These are phyloP conservation scores for Leptographium procerum DNA, from an alignment of 2,329 filamentous ascomycete genomes.

Conservation along the genomic window DNA sequence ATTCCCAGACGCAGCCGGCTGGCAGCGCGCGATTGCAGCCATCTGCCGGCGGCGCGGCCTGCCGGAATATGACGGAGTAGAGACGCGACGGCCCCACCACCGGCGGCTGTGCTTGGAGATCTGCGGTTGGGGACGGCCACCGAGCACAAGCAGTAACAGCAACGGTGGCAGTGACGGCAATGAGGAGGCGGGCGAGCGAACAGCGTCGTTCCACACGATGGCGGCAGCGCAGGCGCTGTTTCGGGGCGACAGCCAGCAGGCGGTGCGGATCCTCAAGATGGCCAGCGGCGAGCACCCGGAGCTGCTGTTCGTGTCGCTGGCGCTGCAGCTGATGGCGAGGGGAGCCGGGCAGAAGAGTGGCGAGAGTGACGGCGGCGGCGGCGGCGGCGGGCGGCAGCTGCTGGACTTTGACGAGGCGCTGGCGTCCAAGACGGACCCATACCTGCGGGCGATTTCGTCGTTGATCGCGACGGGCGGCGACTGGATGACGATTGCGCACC, in stretches of 20 bases:
- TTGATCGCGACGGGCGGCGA: constrained; percentile 65
- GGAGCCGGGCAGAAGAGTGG: constrained; percentile 24
- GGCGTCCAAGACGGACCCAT: constrained; percentile 60
- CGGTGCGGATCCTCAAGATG: constrained; percentile 57
- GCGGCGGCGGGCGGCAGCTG: constrained; percentile 15
- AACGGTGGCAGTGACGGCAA: background rate
- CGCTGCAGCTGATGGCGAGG: constrained; percentile 50
- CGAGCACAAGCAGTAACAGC: background rate
- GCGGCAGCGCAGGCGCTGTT: constrained; percentile 67
- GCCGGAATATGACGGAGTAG: constrained; percentile 22
- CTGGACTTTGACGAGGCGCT: constrained; percentile 48
- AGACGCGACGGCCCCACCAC: constrained; percentile 50
- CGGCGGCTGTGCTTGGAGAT: constrained; percentile 65
- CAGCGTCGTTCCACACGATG: constrained; percentile 54
- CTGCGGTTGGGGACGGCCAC: constrained; percentile 56
- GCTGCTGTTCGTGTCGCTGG: constrained; percentile 56
- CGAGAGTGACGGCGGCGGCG: background rate
- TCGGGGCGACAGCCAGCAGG: constrained; percentile 55
- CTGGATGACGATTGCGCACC: constrained; percentile 64
- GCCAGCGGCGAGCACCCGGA: constrained; percentile 52
- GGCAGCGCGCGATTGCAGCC: constrained; percentile 50
- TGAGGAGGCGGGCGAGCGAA: constrained; percentile 27
- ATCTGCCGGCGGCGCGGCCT: constrained; percentile 53
- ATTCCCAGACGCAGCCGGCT: constrained; percentile 38
- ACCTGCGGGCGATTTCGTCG: constrained; percentile 67